phyloP scores from a whole-genome alignment of 495 filamentous ascomycete species.

The Aspergillus heteromorphus region DNA sequence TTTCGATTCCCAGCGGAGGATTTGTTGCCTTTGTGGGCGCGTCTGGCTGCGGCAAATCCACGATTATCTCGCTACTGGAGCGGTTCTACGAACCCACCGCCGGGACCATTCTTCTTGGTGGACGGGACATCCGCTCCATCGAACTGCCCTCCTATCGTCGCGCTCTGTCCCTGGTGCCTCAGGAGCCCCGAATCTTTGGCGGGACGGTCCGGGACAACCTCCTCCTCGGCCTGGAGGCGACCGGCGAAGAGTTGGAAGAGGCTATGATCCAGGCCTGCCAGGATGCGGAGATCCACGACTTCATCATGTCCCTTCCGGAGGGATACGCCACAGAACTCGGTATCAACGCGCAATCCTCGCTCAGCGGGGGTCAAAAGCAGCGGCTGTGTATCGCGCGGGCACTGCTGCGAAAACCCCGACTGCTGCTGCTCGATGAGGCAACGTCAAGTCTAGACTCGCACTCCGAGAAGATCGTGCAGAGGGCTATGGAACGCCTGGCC shows the following conservation, averaged over 20 bases:
- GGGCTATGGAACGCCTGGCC: slow-evolving; percentile 53
- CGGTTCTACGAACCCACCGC: background rate
- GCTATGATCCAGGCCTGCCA: slow-evolving; percentile 51
- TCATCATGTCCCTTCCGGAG: slow-evolving; percentile 54
- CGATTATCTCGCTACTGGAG: slow-evolving; percentile 58
- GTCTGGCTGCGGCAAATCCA: slow-evolving; percentile 68
- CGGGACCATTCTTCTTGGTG: background rate
- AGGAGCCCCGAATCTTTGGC: slow-evolving; percentile 56
- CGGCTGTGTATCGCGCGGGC: slow-evolving; percentile 57
- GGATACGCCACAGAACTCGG: slow-evolving; percentile 52
- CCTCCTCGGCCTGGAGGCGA: slow-evolving; percentile 32
- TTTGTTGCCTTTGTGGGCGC: slow-evolving; percentile 66
- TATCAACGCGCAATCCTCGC: background rate
- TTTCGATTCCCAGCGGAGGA: slow-evolving; percentile 54
- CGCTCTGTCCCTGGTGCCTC: slow-evolving; percentile 52
- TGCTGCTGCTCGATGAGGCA: slow-evolving; percentile 69
- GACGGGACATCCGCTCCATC: background rate
- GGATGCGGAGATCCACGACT: slow-evolving; percentile 59
- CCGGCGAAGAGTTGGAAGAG: slow-evolving; percentile 26
- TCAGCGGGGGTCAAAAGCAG: background rate
- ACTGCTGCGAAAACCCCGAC: slow-evolving; percentile 55
- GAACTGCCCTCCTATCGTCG: slow-evolving; percentile 36
- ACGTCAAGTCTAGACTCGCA: slow-evolving; percentile 64
- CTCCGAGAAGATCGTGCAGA: slow-evolving; percentile 61
- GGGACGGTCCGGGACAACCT: slow-evolving; percentile 59